Evolutionary conservation across 345 rosid species (phyloP), one percentile per base, ranked within the genome.

Genomic region (Luvunga scandens): DNA sequence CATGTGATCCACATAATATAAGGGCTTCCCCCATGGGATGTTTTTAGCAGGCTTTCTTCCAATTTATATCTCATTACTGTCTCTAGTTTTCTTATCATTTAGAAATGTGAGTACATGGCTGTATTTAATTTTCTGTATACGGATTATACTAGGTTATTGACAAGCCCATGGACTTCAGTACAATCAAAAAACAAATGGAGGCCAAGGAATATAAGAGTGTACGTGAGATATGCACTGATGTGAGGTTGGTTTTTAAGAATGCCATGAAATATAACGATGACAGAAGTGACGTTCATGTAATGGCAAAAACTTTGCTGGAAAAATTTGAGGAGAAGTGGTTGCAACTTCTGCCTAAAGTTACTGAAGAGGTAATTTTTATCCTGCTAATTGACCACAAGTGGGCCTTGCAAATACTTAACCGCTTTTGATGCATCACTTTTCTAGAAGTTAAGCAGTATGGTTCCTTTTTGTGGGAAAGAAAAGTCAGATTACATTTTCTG

Each of bases 221-320:
- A 60, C 77, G 91, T 79, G 97, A 91, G 79, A 88, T 93, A 72
- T 89, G 86, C 81, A 87, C 94, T 55, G 97, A 95, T 85, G 91
- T 95, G 85, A 89, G 93, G 50, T 82, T 93, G 72, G 90, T 93
- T 73, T 93, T 95, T 80, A 90, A 89, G 84, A 95, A 95, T 77
- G 99, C 99, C n/a, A 95, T 93, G 98, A 89, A 89, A 36, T 95
- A 95, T 78, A 95, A 95, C 67, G 93, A 88, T 74, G 93, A 93
- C 76, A 78, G 80, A 68, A 88, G 90, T 83, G 90, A 90, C 68
- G 96, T 89, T 75, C 87, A 91, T 82, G 79, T 84, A 24, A 95
- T 92, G 99, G 99, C 99, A 65, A 90, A 86, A 84, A 91, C 91
- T 55, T 83, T 95, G 87, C 85, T 92, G 78, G 90, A 67, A 69